Evolutionary conservation across 2,329 filamentous ascomycete species (phyloP), one percentile per base, ranked within the genome.

Genomic region (Aspergillus eucalypticola): DNA sequence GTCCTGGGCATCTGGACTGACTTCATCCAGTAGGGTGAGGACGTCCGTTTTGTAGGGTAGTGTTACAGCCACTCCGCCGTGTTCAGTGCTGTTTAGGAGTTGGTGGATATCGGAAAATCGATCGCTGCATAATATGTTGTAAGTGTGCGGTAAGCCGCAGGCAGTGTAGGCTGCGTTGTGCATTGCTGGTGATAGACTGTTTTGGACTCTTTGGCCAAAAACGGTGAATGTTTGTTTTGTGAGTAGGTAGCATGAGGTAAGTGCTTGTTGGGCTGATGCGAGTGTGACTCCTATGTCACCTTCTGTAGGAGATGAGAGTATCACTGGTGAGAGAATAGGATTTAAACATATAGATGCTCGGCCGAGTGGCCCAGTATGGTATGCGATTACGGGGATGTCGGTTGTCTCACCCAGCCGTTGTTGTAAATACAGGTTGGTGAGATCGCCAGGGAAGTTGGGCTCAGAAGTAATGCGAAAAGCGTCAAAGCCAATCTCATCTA

Each of bases 171-270:
- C 68, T 7, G 66, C 62, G 52, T 67, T 69, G 53, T 72, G 70
- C 66, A 71, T 70, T 23, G 62, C 61, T 39, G 70, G 70, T 2
- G 69, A 71, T 8, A 68, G 53, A 59, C 64, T 71, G 41, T 67
- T 53, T 15, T 61, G 58, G 1, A 72, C 61, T 35, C 52, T 64
- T 38, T 66, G 55, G 5, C 70, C 70, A 48, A 72, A 61, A 4
- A 73, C 65, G 3, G 62, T 64, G 38, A 70, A 72, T 3, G 8
- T n/a, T 23, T 7, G 38, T n/a, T 21, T 41, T 6, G 50, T 32
- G 5, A 23, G 32, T 3, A 53, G 15, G 19, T 15, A 25, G 17
- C 50, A 53, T 2, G 50, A 21, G 3, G 13, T 19, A 8, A 53
- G 50, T 15, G 50, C 50, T 23, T 41, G 50, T n/a, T 53, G 29